Base-by-base conservation (phyloP, 371 early-diverging fungal species). In the Rhizopus sp. region DNA sequence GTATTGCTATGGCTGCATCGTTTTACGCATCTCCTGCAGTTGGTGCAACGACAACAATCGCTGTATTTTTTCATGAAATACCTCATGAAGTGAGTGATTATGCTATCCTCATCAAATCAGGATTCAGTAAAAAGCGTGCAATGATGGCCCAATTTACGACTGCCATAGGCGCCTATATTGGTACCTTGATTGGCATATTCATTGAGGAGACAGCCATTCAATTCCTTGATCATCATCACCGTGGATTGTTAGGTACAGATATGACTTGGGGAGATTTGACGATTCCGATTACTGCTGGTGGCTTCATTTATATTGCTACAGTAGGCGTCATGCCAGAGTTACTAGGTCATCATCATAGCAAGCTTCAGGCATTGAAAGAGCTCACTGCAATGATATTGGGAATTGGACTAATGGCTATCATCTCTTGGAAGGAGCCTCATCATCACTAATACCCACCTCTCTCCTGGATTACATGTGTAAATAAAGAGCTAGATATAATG, bases 1-100 rank as follows among this genome's bases (percentile, higher is more conserved):
- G 95, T 10, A 75, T 94, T n/a, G 94, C 94, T 7, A 88, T 94
- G 86, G 89, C 93, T 3, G 92, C 93, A 1, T 88, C 91, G 4
- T 93, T 93, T 69, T 90, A 92, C 59, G 82, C 88, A 23, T 90
- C 90, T 12, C 91, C 88, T 13, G 85, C 86, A 2, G 85, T 93
- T 3, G 95, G 94, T 29, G 83, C 92, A 0, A 89, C 92, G 0
- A 93, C 94, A 2, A 88, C 93, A 5, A 85, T 94, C 0, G 95
- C 95, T 0, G 93, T 94, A n/a, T 91, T 94, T 50, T 89, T 94
- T 73, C 95, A 95, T 66, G 95, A 95, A 72, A 90, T 95, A 35
- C 94, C 95, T 4, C 95, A 95, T 68, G 93, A 95, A 73, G 88
- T 95, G 4, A 90, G 93, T 45, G 95, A 95, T 66, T 94, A 90